phyloP scores from a whole-genome alignment of 208 protist species.

The Trypanosoma brucei region DNA sequence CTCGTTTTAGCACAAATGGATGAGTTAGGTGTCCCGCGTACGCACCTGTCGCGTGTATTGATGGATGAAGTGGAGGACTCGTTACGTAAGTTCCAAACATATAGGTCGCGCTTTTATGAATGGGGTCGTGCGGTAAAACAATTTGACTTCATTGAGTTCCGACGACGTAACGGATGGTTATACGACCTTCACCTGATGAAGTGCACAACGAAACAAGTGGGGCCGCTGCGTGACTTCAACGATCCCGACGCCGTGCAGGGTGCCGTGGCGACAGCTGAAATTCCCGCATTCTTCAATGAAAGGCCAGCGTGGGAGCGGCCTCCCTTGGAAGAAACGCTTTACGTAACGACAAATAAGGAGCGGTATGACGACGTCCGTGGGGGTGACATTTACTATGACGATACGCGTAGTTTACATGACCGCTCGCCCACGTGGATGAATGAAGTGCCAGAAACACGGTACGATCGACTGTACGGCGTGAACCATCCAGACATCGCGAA shows the following conservation, averaged over 20 bases:
- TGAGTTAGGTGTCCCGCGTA: constrained; percentile 73
- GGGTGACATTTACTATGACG: constrained; percentile 83
- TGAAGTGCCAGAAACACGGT: constrained; percentile 86
- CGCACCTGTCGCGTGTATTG: constrained; percentile 72
- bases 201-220: constrained; percentile 60
- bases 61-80: constrained; percentile 86
- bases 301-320: constrained; percentile 66
- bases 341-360: constrained; percentile 42
- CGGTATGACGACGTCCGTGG: constrained; percentile 71
- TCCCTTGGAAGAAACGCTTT: constrained; percentile 62
- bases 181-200: constrained; percentile 85
- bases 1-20: constrained; percentile 79
- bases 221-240: constrained; percentile 62
- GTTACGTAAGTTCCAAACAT: constrained; percentile 77
- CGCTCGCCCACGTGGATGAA: constrained; percentile 82
- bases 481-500: constrained; percentile 78
- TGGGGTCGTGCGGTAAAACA: constrained; percentile 88
- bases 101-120: constrained; percentile 75
- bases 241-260: constrained; percentile 52
- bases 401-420: constrained; percentile 58
- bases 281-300: constrained; percentile 79
- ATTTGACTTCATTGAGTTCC: constrained; percentile 89
- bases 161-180: constrained; percentile 84
- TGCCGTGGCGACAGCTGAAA: constrained; percentile 45
- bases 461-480: constrained; percentile 84